phyloP scores from a whole-genome alignment of 495 filamentous ascomycete genomes.

The Aspergillus cavernicola region DNA sequence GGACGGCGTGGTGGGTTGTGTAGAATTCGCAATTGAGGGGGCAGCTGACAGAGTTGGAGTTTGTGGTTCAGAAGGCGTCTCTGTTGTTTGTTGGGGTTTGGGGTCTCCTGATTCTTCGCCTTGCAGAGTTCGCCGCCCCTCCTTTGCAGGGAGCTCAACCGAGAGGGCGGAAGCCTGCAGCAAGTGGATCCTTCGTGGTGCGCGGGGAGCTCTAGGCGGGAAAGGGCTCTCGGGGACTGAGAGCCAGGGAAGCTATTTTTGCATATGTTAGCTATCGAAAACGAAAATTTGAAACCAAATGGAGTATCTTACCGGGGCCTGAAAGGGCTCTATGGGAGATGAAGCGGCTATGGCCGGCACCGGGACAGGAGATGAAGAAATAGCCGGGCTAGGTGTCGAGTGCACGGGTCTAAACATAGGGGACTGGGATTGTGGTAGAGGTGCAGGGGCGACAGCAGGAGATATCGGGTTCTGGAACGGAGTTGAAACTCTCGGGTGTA shows the following conservation, averaged over 20 bases:
- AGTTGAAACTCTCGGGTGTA: constrained; percentile 41
- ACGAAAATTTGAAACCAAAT: background rate
- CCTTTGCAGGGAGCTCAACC: constrained; percentile 50
- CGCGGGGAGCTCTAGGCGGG: constrained; percentile 47
- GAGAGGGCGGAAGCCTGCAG: constrained; percentile 32
- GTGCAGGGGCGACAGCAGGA: constrained; percentile 30
- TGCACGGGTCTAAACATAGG: constrained; percentile 27
- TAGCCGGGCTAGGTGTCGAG: constrained; percentile 24
- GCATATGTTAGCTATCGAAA: constrained; percentile 5
- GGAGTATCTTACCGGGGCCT: constrained; percentile 55
- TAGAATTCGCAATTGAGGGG: constrained; percentile 61
- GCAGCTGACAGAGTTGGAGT: constrained; percentile 65
- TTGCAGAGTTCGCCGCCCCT: constrained; percentile 23
- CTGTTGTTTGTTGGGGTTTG: constrained; percentile 22
- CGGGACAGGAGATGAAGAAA: constrained; percentile 29
- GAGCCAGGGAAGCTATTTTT: constrained; percentile 71
- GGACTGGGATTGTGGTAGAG: constrained; percentile 35
- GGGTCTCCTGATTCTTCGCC: constrained; percentile 18
- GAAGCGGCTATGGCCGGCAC: constrained; percentile 22
- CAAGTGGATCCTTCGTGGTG: constrained; percentile 37
- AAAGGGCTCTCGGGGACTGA: constrained; percentile 66
- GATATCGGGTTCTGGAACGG: constrained; percentile 43
- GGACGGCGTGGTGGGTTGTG: constrained; percentile 69
- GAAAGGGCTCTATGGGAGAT: constrained; percentile 45
- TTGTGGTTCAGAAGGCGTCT: constrained; percentile 53